Conservation (phyloP, 2,329 filamentous ascomycete genomes). For the Macrophomina tecta region DNA sequence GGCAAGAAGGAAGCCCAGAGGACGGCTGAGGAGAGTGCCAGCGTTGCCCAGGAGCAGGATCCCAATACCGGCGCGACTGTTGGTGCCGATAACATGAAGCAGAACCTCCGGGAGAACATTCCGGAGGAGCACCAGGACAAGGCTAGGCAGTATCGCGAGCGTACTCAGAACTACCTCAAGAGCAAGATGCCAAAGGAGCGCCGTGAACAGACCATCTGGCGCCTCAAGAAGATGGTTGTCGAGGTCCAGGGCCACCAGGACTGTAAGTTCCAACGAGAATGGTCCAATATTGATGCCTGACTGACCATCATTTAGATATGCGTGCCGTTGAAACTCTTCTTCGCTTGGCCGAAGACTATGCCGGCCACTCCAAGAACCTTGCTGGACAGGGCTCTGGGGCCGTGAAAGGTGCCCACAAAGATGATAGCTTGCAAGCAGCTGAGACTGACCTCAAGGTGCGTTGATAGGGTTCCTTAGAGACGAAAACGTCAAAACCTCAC, state of each 20-base stretch:
- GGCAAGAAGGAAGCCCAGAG: slow-evolving; percentile 66
- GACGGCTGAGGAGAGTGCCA: slow-evolving; percentile 62
- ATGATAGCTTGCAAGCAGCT: slow-evolving; percentile 69
- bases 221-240: slow-evolving; percentile 96
- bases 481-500: slow-evolving; percentile 49
- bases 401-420: slow-evolving; percentile 73
- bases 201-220: slow-evolving; percentile 88
- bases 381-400: slow-evolving; percentile 69
- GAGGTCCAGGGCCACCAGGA: slow-evolving; percentile 96
- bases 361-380: slow-evolving; percentile 71
- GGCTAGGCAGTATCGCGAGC: slow-evolving; percentile 51
- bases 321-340: slow-evolving; percentile 89
- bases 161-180: slow-evolving; percentile 75
- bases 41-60: slow-evolving; percentile 62
- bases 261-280: slow-evolving; percentile 57
- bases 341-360: slow-evolving; percentile 82
- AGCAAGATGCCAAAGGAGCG: slow-evolving; percentile 92
- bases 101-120: slow-evolving; percentile 66
- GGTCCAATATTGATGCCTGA: neutral
- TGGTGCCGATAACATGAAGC: slow-evolving; percentile 55
- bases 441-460: slow-evolving; percentile 79
- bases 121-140: slow-evolving; percentile 60
- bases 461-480: slow-evolving; percentile 45
- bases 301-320: slow-evolving; percentile 63
- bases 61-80: slow-evolving; percentile 53